Evolutionary conservation across 2,329 filamentous ascomycete genomes (phyloP).

Genomic region (Pseudogymnoascus sp.): DNA sequence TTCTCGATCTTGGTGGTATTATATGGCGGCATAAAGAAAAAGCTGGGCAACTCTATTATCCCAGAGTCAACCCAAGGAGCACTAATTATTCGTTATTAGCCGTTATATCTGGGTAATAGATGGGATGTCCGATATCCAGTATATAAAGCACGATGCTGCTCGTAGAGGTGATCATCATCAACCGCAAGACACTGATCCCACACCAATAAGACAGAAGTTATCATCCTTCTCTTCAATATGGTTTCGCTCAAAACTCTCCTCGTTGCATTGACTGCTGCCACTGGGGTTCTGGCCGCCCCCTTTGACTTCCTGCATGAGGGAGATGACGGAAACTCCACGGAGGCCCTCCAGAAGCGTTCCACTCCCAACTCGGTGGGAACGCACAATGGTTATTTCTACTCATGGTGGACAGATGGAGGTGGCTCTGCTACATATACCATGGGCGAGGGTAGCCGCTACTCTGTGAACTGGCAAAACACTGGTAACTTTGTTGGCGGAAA

Average conservation of each 20-base stretch:
- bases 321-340: not conserved
- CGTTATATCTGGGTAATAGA: not conserved
- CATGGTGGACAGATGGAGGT: conserved; percentile 49
- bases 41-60: not conserved
- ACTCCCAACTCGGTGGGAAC: conserved; percentile 43
- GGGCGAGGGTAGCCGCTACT: conserved; percentile 43
- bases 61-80: not conserved
- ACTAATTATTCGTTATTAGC: not conserved
- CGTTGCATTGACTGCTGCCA: conserved; percentile 30
- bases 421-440: conserved; percentile 47
- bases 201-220: not conserved
- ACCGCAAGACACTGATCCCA: not conserved
- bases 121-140: not conserved
- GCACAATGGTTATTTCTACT: conserved; percentile 53
- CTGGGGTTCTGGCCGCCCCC: conserved; percentile 11
- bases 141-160: not conserved
- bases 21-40: not conserved
- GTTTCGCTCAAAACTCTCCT: conserved; percentile 36
- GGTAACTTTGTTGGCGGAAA: conserved; percentile 42
- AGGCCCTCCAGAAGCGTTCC: conserved; percentile 18
- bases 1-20: not conserved
- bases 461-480: conserved; percentile 40
- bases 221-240: conserved; percentile 28
- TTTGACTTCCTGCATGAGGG: not conserved
- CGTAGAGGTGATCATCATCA: not conserved